Base-by-base conservation (phyloP, 768 basidiomycete genomes). In the Serendipita sp. region DNA sequence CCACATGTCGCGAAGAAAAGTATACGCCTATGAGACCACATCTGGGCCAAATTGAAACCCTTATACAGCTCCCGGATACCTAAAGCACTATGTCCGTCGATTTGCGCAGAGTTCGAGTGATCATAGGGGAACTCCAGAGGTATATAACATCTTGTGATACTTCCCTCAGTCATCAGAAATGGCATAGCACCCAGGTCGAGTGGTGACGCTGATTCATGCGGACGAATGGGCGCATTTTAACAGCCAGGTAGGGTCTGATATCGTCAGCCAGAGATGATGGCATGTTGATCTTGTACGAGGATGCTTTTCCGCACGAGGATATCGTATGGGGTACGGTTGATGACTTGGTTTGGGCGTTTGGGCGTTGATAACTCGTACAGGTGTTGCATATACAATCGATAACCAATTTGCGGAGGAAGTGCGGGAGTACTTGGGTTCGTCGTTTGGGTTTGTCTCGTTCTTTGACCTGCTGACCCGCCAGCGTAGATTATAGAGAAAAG, bases 101-200 rank as follows among this genome's bases (percentile, higher is more conserved):
- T 96, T 96, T 68, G 90, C 92, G 0, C 91, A 95, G 73, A 81
- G 82, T 69, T 94, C 90, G 62, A 88, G 91, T 70, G 93, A 97
- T 69, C 93, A 97, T 72, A 80, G 93, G 11, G 93, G 93, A 20
- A 94, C 91, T 0, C 88, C 84, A 2, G 85, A 91, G 75, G 86
- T 88, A 42, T 61, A 3, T 20, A 24, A 38, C 20, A 45, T 51
- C 38, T 5, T 50, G 14, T 33, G 31, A 22, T 14, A 7, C 26
- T 3, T n/a, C n/a, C 11, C 61, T n/a, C 31, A 3, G 16, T 48
- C 26, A 44, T 42, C 61, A 28, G 14, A 66, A 90, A 88, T 81
- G 76, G 14, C 14, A 38, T 14, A 38, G 38, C 38, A 38, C 60
- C 92, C 92, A 2, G 93, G 93, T 2, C 75, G 91, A 44, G 94